Percentiles rank a stretch among this genome's conserved stretches.
Conservation (phyloP, 2,329 filamentous ascomycete species). For the Podosphaera fusca region DNA sequence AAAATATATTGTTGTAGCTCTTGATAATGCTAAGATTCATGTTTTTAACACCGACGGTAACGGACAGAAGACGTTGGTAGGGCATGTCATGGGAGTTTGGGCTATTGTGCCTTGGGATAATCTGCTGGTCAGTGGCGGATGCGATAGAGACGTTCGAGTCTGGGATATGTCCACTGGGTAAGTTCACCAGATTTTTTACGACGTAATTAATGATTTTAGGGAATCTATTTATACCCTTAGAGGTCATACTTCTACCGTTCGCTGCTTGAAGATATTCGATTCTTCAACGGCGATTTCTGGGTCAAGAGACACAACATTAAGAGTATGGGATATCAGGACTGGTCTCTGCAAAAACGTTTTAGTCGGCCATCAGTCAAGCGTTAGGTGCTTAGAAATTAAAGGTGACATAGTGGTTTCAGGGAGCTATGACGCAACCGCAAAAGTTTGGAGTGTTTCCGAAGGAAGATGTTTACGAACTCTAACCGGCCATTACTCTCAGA, state of each 20-base stretch:
- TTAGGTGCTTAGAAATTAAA: conserved; percentile 84
- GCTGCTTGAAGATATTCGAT: conserved; percentile 95
- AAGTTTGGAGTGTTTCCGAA: conserved; percentile 95
- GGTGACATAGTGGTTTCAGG: conserved; percentile 95
- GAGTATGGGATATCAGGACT: conserved; percentile 82
- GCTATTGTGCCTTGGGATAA: conserved; percentile 98
- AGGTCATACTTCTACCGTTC: conserved; percentile 87
- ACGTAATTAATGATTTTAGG: conserved; percentile 22
- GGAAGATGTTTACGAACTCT: conserved; percentile 79
- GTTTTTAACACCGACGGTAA: conserved; percentile 87
- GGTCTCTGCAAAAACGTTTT: conserved; percentile 80
- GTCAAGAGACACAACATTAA: conserved; percentile 78
- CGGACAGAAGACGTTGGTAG: conserved; percentile 68
- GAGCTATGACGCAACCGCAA: conserved; percentile 89
- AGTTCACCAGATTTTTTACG: conserved; percentile 12
- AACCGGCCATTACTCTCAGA: conserved; percentile 90
- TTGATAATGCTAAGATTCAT: conserved; percentile 97
- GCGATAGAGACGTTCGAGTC: conserved; percentile 85
- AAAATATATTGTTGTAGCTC: conserved; percentile 90
- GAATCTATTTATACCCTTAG: conserved; percentile 61
- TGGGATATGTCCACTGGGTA: conserved; percentile 93
- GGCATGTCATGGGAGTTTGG: conserved; percentile 98
- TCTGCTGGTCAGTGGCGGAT: conserved; percentile 81
- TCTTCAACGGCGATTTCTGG: conserved; percentile 85
- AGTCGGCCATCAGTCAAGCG: conserved; percentile 84